phyloP scores from a whole-genome alignment of 208 protist species.

The Sergeia podlipaevii region DNA sequence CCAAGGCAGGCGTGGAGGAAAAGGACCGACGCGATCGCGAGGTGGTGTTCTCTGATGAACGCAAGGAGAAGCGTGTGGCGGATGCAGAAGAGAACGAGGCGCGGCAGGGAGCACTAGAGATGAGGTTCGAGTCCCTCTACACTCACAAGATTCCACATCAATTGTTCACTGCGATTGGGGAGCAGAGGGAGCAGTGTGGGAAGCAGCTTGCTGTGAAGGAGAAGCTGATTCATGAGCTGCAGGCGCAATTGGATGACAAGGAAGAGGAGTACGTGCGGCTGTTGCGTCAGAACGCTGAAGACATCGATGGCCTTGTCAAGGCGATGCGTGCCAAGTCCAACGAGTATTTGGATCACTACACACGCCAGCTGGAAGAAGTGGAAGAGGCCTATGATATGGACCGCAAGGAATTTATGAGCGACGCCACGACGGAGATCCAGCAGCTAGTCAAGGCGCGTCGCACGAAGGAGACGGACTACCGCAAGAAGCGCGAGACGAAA shows the following conservation, averaged over 20 bases:
- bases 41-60: conserved; percentile 31
- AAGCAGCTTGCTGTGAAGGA: conserved; percentile 85
- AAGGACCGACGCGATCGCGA: conserved; percentile 62
- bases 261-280: conserved; percentile 92
- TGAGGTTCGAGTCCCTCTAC: conserved; percentile 90
- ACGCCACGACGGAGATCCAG: conserved; percentile 78
- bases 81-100: conserved; percentile 55
- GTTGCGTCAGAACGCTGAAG: conserved; percentile 70
- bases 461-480: conserved; percentile 87
- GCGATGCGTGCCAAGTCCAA: conserved; percentile 87
- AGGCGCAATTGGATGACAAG: conserved; percentile 73
- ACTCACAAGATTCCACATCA: conserved; percentile 82
- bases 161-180: conserved; percentile 66
- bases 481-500: conserved; percentile 71
- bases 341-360: conserved; percentile 72
- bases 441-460: conserved; percentile 86
- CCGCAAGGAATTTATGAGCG: conserved; percentile 64
- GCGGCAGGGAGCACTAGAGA: conserved; percentile 61
- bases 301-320: conserved; percentile 78
- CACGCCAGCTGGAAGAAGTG: conserved; percentile 74
- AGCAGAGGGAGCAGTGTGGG: conserved; percentile 73
- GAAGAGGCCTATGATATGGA: conserved; percentile 88
- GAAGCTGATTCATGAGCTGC: conserved; percentile 77
- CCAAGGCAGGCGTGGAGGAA: conserved; percentile 60
- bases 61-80: conserved; percentile 29